Evolutionary conservation across 1,284 basidiomycete species (phyloP), one percentile per base, ranked within the genome.

Genomic region (Trichosporon coremiiforme): DNA sequence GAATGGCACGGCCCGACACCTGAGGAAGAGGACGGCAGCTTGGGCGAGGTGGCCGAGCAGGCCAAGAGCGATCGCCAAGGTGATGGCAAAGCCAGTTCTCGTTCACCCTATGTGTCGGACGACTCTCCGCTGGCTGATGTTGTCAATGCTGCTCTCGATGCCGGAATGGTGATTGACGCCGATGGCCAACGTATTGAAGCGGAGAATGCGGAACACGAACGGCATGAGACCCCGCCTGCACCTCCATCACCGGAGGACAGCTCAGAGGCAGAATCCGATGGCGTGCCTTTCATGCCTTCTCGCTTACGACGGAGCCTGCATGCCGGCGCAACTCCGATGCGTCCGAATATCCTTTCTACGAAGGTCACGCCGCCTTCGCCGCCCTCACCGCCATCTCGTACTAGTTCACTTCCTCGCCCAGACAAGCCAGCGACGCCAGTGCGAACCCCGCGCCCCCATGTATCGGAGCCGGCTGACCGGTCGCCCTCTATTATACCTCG

Each of bases 151-250:
- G 69, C 69, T 12, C 17, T 67, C 12, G 53, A 62, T 17, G 69
- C 69, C 5, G 66, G 66, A 4, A 67, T 70, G 69, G 69, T 67
- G 2, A 65, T 66, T 36, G 69, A 66, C 20, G 5, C 50, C 3
- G 6, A 6, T n/a, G 15, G 0, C 8, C 41, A 17, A 22, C 9
- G 25, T 25, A 22, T 29, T 10, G 60, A 22, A 4, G 53, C 36
- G 5, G 64, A n/a, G 25, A n/a, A 9, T 47, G 25, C 17, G 45
- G 25, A 65, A 33, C 4, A 5, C 7, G 64, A 25, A 17, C 15
- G 7, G 4, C 15, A 17, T 2, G 2, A 55, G 53, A 15, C 57
- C n/a, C 7, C 29, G 15, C 31, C 29, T 17, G 20, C 17, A 6
- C 17, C 31, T 1, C 13, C 57, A 5, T 5, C 57, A 9, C 31